Evolutionary conservation across 2,329 filamentous ascomycete species (phyloP), one percentile per base, ranked within the genome.

Genomic region (Calonectria naviculata): DNA sequence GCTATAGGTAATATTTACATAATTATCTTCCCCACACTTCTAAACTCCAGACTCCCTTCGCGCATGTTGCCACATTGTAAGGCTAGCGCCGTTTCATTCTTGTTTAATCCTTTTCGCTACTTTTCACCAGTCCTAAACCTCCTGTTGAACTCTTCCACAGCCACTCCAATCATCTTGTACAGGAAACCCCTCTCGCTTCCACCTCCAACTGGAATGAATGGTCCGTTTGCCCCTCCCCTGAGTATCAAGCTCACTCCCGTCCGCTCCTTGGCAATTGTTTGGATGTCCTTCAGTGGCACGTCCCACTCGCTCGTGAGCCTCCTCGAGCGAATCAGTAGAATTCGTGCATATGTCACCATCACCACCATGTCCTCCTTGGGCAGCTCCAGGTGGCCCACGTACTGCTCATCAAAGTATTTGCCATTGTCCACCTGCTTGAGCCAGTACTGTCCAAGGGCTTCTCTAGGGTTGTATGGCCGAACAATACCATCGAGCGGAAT

Each of bases 381-480:
- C 29, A 99, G 89, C 83, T 99, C 96, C 5, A 99, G 88, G 81
- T 99, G 97, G 5, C 95, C 97, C 82, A 99, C 97, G 85, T 99
- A 99, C 81, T 95, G 90, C 83, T 99, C 97, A 84, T 97, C 93
- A 89, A 99, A 99, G 87, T 96, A 98, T 82, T 95, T 97, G 72
- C 97, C 97, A 75, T 98, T 97, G 84, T 99, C 97, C 13, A 97
- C 92, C 70, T 98, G 97, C 88, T 99, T 99, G 74, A 99, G 92
- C 97, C 97, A 99, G 87, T 95, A 98, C 82, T 99, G 97, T 0
- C 97, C 97, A 4, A 99, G 91, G 0, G 97, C 95, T 86, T 99
- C 97, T 56, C 97, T 94, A 81, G 97, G 94, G 67, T 93, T 95
- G 87, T 98, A 99, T 0, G 97, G 95, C 4, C 96, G 93, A 38